These are phyloP conservation scores for Aspergillus sp. DNA, from an alignment of 2,329 filamentous ascomycete genomes.

Conservation along the genomic window DNA sequence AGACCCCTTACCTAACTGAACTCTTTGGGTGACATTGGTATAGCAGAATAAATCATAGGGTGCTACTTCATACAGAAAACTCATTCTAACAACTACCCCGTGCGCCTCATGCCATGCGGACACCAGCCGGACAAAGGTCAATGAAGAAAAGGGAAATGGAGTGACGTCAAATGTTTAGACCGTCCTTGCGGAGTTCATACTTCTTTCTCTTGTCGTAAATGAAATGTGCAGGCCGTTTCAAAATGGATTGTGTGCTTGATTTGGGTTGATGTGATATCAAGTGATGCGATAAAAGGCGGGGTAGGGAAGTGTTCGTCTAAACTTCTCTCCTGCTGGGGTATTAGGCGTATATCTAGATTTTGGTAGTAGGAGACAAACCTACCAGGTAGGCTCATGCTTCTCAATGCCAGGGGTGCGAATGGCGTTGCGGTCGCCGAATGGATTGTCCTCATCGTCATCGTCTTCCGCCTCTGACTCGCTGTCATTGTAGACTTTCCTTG, in stretches of 20 bases:
- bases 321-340: constrained; percentile 30
- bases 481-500: constrained; percentile 50
- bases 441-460: constrained; percentile 80
- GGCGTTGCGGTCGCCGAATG: constrained; percentile 82
- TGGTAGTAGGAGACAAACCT: constrained; percentile 5
- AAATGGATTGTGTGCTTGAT: too few species aligned
- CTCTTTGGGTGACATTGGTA: too few species aligned
- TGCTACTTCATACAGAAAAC: not conserved
- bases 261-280: not conserved
- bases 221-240: not conserved
- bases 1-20: too few species aligned
- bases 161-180: not conserved
- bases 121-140: not conserved
- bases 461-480: constrained; percentile 56
- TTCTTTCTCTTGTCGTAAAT: not conserved
- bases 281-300: not conserved
- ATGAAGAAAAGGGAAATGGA: not conserved
- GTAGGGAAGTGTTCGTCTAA: constrained; percentile 12
- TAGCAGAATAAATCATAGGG: not conserved
- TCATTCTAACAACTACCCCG: not conserved
- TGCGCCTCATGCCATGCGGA: not conserved
- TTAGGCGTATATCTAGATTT: too few species aligned
- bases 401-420: constrained; percentile 39
- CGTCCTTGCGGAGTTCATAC: constrained; percentile 1
- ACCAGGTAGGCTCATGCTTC: constrained; percentile 39